Evolutionary conservation across 2,329 filamentous ascomycete species (phyloP).

Genomic region (Aspergillus ibericus): DNA sequence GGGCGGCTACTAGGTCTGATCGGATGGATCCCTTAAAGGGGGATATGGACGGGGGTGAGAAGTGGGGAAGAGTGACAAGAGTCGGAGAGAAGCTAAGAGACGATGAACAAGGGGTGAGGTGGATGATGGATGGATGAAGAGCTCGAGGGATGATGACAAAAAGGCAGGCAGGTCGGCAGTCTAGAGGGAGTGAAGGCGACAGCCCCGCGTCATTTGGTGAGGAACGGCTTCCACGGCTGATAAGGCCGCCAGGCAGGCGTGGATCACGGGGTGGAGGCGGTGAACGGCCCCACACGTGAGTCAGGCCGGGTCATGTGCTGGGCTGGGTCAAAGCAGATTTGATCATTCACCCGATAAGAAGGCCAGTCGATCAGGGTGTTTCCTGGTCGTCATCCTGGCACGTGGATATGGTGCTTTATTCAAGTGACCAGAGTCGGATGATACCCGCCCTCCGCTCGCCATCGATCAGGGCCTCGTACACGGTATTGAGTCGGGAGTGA

Average conservation of each 20-base stretch:
- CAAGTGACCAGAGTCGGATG: slow-evolving; percentile 10
- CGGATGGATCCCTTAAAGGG: background rate
- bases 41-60: slow-evolving; percentile 1
- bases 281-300: slow-evolving; percentile 25
- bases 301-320: background rate
- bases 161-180: slow-evolving; percentile 12
- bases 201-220: slow-evolving; percentile 30
- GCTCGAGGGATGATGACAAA: slow-evolving; percentile 32
- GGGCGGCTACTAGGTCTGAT: background rate
- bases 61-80: slow-evolving; percentile 10
- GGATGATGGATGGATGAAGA: slow-evolving; percentile 22
- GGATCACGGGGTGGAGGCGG: slow-evolving; percentile 27
- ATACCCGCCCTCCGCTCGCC: slow-evolving; percentile 2
- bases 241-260: slow-evolving; percentile 18
- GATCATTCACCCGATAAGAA: background rate
- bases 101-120: slow-evolving; percentile 13
- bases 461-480: background rate
- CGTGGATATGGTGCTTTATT: slow-evolving; percentile 3
- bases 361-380: background rate
- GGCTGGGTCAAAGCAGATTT: background rate
- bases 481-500: background rate
- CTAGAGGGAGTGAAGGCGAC: slow-evolving; percentile 20
- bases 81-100: slow-evolving; percentile 14
- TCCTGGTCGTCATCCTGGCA: slow-evolving; percentile 10
- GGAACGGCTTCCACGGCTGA: slow-evolving; percentile 14